Percentiles rank a stretch among this genome's conserved stretches.
Evolutionary conservation across 1,139 yeast genomes (phyloP).

Genomic region (Scheffersomyces cryptocercus): DNA sequence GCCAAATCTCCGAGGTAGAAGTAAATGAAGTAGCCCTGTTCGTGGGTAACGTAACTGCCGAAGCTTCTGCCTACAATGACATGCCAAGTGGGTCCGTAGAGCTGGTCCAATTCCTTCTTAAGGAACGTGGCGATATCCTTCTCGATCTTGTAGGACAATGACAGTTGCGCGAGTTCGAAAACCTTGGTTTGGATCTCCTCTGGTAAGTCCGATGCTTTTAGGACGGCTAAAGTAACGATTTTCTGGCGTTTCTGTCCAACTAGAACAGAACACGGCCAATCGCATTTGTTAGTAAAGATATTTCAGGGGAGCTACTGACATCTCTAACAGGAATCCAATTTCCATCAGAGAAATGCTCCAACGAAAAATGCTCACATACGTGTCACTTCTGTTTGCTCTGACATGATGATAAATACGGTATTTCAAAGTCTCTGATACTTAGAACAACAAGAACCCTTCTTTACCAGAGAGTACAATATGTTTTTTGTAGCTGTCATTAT

Average conservation of each 20-base stretch:
- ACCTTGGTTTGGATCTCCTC: conserved; percentile 62
- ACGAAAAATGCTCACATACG: background rate
- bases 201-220: conserved; percentile 51
- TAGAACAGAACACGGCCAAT: background rate
- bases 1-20: conserved; percentile 84
- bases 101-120: conserved; percentile 65
- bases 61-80: conserved; percentile 91
- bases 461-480: too few species aligned
- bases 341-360: background rate
- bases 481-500: too few species aligned
- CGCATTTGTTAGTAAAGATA: background rate
- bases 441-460: too few species aligned
- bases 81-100: conserved; percentile 89
- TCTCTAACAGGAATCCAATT: background rate
- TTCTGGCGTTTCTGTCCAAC: background rate
- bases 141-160: conserved; percentile 49
- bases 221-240: conserved; percentile 29
- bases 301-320: too few species aligned
- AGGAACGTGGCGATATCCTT: conserved; percentile 80
- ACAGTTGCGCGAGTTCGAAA: conserved; percentile 58
- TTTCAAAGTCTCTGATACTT: too few species aligned
- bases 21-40: conserved; percentile 78
- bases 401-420: background rate
- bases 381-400: background rate
- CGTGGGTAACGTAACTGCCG: conserved; percentile 93